These are phyloP conservation scores for Penicillium sp. DNA, from an alignment of 2,329 filamentous ascomycete genomes.

Conservation along the genomic window DNA sequence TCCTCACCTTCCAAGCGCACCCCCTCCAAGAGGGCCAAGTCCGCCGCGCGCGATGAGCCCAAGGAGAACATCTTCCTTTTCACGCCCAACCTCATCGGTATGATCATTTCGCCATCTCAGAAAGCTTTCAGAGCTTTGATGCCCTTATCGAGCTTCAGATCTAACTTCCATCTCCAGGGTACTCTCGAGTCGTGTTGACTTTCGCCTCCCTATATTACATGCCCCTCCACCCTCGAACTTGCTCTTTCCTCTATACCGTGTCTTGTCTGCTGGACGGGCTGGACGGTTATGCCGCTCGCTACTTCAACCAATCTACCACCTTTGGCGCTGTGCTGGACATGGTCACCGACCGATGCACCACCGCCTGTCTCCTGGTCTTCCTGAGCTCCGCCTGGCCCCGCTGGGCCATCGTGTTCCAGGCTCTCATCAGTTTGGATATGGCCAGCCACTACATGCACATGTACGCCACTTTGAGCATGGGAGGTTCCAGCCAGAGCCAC, in stretches of 20 bases:
- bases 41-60: slow-evolving; percentile 33
- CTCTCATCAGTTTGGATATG: slow-evolving; percentile 86
- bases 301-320: slow-evolving; percentile 85
- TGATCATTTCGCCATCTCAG: slow-evolving; percentile 21
- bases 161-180: slow-evolving; percentile 55
- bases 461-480: slow-evolving; percentile 92
- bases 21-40: slow-evolving; percentile 28
- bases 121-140: not conserved
- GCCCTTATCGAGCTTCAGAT: not conserved
- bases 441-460: slow-evolving; percentile 99
- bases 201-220: slow-evolving; percentile 97
- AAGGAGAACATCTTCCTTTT: slow-evolving; percentile 80
- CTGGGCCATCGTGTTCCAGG: slow-evolving; percentile 93
- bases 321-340: slow-evolving; percentile 98
- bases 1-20: slow-evolving; percentile 29
- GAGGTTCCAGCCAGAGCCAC: slow-evolving; percentile 76
- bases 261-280: slow-evolving; percentile 95
- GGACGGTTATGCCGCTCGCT: slow-evolving; percentile 87
- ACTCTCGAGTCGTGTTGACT: slow-evolving; percentile 75
- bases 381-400: slow-evolving; percentile 90
- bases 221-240: slow-evolving; percentile 96
- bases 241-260: slow-evolving; percentile 80
- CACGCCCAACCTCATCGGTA: slow-evolving; percentile 80
- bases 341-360: slow-evolving; percentile 98
- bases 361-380: slow-evolving; percentile 91